Conservation (phyloP, 2,329 filamentous ascomycete genomes). For the Cercospora citrullina region DNA sequence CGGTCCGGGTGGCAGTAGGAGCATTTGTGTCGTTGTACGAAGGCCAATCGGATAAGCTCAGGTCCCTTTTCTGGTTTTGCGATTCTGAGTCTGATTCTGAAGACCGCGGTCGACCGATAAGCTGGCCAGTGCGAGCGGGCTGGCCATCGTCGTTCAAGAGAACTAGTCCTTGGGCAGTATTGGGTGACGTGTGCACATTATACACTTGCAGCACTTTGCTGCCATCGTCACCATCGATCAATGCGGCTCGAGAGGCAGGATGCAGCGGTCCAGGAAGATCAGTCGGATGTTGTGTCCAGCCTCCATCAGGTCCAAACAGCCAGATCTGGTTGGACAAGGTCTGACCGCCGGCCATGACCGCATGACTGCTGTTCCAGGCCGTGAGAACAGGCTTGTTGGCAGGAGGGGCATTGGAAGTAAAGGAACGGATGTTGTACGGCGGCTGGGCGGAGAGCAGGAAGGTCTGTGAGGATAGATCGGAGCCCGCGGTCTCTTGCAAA, state of each 20-base stretch:
- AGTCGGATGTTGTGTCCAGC: slow-evolving; percentile 69
- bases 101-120: slow-evolving; percentile 43
- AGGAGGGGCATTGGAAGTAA: slow-evolving; percentile 61
- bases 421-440: slow-evolving; percentile 64
- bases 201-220: slow-evolving; percentile 80
- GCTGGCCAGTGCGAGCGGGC: slow-evolving; percentile 49
- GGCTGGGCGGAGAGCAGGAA: slow-evolving; percentile 68
- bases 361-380: slow-evolving; percentile 69
- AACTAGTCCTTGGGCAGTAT: slow-evolving; percentile 69
- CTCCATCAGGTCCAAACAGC: slow-evolving; percentile 63
- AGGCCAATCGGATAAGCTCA: slow-evolving; percentile 69
- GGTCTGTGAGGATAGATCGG: slow-evolving; percentile 66
- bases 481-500: slow-evolving; percentile 58
- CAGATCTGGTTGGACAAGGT: slow-evolving; percentile 67
- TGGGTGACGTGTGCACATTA: slow-evolving; percentile 72
- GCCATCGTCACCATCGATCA: slow-evolving; percentile 71
- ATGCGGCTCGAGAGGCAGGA: slow-evolving; percentile 47
- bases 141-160: slow-evolving; percentile 62
- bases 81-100: slow-evolving; percentile 30
- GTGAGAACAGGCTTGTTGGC: slow-evolving; percentile 70
- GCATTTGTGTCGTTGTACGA: slow-evolving; percentile 74
- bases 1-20: slow-evolving; percentile 63
- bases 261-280: slow-evolving; percentile 55
- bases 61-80: slow-evolving; percentile 51
- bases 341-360: slow-evolving; percentile 73